Base-by-base conservation (phyloP, 2,329 filamentous ascomycete genomes). In the Waltergamsia citrina region DNA sequence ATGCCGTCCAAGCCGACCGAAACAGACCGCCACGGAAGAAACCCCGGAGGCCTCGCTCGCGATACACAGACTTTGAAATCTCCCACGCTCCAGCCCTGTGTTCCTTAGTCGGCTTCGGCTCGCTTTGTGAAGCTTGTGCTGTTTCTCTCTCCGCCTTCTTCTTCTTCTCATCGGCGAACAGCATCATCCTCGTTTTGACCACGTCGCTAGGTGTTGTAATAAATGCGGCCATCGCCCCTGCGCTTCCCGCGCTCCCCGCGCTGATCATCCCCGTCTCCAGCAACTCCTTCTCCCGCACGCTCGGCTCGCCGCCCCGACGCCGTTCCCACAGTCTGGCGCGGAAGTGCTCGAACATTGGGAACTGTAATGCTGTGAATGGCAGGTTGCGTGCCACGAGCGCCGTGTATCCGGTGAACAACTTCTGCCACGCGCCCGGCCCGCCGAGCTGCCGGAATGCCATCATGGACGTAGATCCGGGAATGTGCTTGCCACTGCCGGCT, bases 151-250 rank as follows among this genome's bases (percentile, higher is more conserved):
- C 19, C 7, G 30, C 30, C 5, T 16, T 27, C 23, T 28, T 34
- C 10, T 20, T 25, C 16, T 34, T 32, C 32, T 7, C 3, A 32
- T 31, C 35, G 14, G 77, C 77, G 20, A 71, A 67, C 18, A 94
- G 64, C 87, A 94, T 94, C 58, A 94, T 82, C 32, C 85, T 64
- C 42, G 87, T 94, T 64, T 94, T 94, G 17, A 94, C 73, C 8
- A 94, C 85, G 55, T 94, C 88, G 36, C 87, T 76, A 0, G 88
- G 88, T 33, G 87, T 94, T 2, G 87, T 94, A n/a, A 92, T 54
- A 8, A 84, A 71, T 1, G 87, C 83, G 0, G 86, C 80, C 7
- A 90, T 54, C 6, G 76, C 74, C 0, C 87, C 87, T 0, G 86
- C 84, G 12, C 70, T 54, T 3, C 80, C 85, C 0, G 86, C 87